Evolutionary conservation across 306 rosid species (phyloP).

Genomic region (Pyrus communis): DNA sequence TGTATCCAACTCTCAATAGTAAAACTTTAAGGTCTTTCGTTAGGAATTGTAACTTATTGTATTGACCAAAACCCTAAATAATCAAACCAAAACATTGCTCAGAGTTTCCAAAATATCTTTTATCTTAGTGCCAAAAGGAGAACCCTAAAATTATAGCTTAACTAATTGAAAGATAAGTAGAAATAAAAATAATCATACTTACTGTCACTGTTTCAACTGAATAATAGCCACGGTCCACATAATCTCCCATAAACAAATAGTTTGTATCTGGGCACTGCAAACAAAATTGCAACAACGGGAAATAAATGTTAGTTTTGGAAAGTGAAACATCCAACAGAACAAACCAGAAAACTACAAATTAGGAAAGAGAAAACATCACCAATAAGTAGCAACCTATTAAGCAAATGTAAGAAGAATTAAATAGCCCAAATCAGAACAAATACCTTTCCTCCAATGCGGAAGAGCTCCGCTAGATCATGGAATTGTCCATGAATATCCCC

Average conservation of each 20-base stretch:
- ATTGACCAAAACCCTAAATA: background rate
- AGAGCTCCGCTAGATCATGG: constrained; percentile 97
- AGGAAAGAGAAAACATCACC: background rate
- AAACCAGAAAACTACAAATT: background rate
- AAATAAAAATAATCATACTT: constrained; percentile 21
- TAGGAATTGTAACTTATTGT: background rate
- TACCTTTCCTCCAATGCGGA: constrained; percentile 98
- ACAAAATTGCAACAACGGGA: constrained; percentile 24
- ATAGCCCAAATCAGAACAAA: constrained; percentile 6
- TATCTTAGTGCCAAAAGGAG: background rate
- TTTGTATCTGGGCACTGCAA: constrained; percentile 97
- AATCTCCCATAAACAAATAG: constrained; percentile 96
- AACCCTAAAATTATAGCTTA: background rate
- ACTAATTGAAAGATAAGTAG: background rate
- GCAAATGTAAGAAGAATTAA: constrained; percentile 4
- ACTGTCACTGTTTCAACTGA: constrained; percentile 95
- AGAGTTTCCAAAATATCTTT: background rate
- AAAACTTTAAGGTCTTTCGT: background rate
- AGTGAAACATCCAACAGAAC: background rate
- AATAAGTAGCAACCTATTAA: background rate
- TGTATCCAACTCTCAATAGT: background rate
- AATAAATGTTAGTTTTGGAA: constrained; percentile 2
- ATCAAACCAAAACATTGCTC: background rate
- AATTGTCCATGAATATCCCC: constrained; percentile 98
- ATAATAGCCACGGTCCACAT: constrained; percentile 97